A percentile compares a stretch with the other conserved stretches of the same genome.
These are phyloP conservation scores for Blumeriella jaapii DNA, from an alignment of 2,329 filamentous ascomycete species.

Conservation along the genomic window DNA sequence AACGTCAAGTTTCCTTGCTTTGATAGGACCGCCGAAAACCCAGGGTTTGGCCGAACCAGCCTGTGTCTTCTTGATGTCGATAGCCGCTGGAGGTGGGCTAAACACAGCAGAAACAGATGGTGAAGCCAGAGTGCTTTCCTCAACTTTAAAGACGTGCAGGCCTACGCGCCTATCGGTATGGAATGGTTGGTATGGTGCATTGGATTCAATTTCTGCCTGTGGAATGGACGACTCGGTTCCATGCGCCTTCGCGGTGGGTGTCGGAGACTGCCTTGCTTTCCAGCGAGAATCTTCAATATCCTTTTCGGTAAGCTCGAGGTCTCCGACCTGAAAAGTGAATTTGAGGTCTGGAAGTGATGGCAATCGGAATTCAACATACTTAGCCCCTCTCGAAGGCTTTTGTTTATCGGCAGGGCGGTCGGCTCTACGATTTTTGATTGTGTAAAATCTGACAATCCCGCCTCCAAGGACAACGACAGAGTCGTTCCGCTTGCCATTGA, in stretches of 20 bases:
- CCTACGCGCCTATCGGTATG: conserved; percentile 79
- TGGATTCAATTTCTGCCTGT: conserved; percentile 86
- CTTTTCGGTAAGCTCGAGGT: conserved; percentile 22
- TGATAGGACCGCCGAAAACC: conserved; percentile 49
- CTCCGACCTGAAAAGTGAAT: conserved; percentile 38
- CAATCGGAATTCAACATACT: conserved; percentile 48
- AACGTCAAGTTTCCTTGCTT: conserved; percentile 39
- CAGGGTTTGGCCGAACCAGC: conserved; percentile 29
- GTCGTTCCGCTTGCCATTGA: conserved; percentile 49
- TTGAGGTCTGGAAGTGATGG: conserved; percentile 48
- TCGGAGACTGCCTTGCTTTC: conserved; percentile 29
- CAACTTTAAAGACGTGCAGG: conserved; percentile 51
- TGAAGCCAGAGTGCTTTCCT: conserved; percentile 7
- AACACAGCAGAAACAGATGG: conserved; percentile 21
- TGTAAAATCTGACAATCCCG: conserved; percentile 54
- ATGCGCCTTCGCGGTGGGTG: conserved; percentile 30
- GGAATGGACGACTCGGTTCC: conserved; percentile 50
- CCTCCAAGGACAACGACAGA: conserved; percentile 53
- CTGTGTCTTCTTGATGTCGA: conserved; percentile 3
- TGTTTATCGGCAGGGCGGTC: conserved; percentile 42
- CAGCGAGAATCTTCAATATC: conserved; percentile 25
- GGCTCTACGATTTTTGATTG: conserved; percentile 31
- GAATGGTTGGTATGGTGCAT: conserved; percentile 90
- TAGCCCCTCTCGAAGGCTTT: conserved; percentile 37
- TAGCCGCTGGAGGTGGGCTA: conserved; percentile 17